These are phyloP conservation scores for Lignosus rhinocerotis DNA, from an alignment of 1,284 basidiomycete genomes.

Conservation along the genomic window DNA sequence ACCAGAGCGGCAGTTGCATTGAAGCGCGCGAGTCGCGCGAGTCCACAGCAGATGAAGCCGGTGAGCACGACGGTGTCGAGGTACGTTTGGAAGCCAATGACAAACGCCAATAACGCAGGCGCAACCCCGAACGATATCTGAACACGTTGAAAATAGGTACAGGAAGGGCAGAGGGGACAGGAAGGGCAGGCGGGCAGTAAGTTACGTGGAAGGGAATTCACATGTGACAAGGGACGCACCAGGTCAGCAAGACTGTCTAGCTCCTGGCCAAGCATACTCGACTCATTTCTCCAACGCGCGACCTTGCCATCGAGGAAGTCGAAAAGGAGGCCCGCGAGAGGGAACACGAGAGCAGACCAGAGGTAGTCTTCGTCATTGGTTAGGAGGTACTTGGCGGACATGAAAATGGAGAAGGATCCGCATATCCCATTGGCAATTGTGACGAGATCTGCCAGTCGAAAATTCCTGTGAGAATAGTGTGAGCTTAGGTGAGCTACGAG, in stretches of 20 bases:
- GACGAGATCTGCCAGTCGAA: slow-evolving; percentile 96
- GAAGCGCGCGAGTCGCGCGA: slow-evolving; percentile 95
- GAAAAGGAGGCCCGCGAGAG: slow-evolving; percentile 95
- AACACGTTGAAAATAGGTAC: neutral
- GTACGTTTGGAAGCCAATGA: slow-evolving; percentile 86
- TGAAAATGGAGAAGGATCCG: slow-evolving; percentile 94
- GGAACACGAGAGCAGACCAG: slow-evolving; percentile 86
- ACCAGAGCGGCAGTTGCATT: slow-evolving; percentile 97
- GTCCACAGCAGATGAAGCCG: slow-evolving; percentile 92
- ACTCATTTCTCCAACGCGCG: slow-evolving; percentile 94
- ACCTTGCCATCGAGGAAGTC: slow-evolving; percentile 99
- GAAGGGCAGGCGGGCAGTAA: slow-evolving; percentile 3
- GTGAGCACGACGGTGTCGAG: slow-evolving; percentile 89
- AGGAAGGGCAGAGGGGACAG: slow-evolving; percentile 11
- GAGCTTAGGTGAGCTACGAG: neutral
- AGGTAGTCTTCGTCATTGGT: slow-evolving; percentile 82
- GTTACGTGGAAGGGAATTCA: slow-evolving; percentile 1
- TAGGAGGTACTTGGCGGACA: slow-evolving; percentile 85
- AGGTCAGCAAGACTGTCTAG: slow-evolving; percentile 96
- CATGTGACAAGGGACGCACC: slow-evolving; percentile 46
- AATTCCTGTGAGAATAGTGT: slow-evolving; percentile 66
- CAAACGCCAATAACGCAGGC: slow-evolving; percentile 90
- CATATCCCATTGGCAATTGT: slow-evolving; percentile 99
- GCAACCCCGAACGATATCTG: slow-evolving; percentile 98
- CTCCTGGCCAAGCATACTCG: slow-evolving; percentile 97